Percentiles rank a stretch among this genome's conserved stretches.
Conservation (phyloP, 108 stramenopile species). For the Skeletonema potamos region DNA sequence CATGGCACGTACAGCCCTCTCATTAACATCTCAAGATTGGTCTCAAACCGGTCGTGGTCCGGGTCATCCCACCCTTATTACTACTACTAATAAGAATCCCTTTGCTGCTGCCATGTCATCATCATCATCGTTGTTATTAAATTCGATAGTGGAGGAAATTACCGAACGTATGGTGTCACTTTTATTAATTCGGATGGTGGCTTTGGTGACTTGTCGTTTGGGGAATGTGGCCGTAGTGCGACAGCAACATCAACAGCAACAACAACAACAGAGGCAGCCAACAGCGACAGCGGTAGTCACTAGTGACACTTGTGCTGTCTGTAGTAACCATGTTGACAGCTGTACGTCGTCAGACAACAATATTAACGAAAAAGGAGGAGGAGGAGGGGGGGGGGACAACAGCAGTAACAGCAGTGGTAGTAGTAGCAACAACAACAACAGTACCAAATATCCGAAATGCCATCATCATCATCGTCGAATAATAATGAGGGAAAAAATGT, state of each 20-base stretch:
- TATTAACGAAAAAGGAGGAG: too few species aligned
- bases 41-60: slow-evolving; percentile 3
- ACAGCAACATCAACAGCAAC: neutral
- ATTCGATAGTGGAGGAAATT: slow-evolving; percentile 2
- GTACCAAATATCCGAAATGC: too few species aligned
- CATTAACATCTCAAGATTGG: slow-evolving; percentile 18
- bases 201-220: slow-evolving; percentile 47
- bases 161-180: slow-evolving; percentile 64
- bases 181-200: slow-evolving; percentile 64
- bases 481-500: slow-evolving; percentile 6
- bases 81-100: too few species aligned
- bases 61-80: neutral
- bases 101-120: too few species aligned
- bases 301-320: too few species aligned
- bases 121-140: too few species aligned
- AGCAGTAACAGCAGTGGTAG: neutral
- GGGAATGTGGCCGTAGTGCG: slow-evolving; percentile 4
- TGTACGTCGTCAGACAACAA: neutral
- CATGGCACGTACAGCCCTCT: slow-evolving; percentile 19
- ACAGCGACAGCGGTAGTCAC: too few species aligned
- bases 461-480: too few species aligned
- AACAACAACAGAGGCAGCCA: neutral
- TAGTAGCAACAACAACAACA: too few species aligned
- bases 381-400: slow-evolving; percentile 1
- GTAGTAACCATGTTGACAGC: too few species aligned